phyloP scores from a whole-genome alignment of 1,139 yeast species.

The Pichia sp. region DNA sequence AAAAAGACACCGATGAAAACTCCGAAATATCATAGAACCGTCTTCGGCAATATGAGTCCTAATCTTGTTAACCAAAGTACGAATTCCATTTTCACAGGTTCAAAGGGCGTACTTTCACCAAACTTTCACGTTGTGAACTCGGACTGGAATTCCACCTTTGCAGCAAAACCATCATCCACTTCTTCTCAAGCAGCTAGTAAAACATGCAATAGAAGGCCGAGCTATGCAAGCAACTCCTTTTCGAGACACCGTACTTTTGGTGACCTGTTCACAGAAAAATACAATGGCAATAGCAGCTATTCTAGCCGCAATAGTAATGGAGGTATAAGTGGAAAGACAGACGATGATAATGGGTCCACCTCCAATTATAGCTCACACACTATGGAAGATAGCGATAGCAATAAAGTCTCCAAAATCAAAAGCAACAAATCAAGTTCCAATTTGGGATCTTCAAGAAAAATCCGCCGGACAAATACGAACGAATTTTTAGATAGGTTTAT shows the following conservation, averaged over 20 bases:
- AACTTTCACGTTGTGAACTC: constrained; percentile 33
- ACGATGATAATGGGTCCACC: neutral
- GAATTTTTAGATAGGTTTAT: constrained; percentile 44
- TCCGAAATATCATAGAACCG: constrained; percentile 28
- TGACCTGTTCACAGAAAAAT: constrained; percentile 17
- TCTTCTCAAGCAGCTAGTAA: neutral
- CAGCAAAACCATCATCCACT: neutral
- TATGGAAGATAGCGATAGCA: constrained; percentile 2
- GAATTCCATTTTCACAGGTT: constrained; percentile 28
- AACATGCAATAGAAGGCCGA: constrained; percentile 7
- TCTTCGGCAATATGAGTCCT: constrained; percentile 31
- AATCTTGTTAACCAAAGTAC: constrained; percentile 26
- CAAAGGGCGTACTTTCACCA: constrained; percentile 31
- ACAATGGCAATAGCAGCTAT: constrained; percentile 1
- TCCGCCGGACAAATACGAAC: constrained; percentile 31
- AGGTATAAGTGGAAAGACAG: neutral
- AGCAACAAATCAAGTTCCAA: constrained; percentile 13
- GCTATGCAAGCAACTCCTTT: constrained; percentile 1
- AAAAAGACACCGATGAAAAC: constrained; percentile 18
- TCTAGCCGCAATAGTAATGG: constrained; percentile 2
- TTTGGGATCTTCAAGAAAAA: constrained; percentile 21
- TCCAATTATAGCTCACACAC: neutral
- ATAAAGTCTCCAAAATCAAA: neutral
- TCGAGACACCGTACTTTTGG: constrained; percentile 11
- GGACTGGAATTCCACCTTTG: constrained; percentile 27